Percentiles rank a stretch among this genome's conserved stretches.
Conservation (phyloP, 768 basidiomycete species). For the Boletellus ananiceps region DNA sequence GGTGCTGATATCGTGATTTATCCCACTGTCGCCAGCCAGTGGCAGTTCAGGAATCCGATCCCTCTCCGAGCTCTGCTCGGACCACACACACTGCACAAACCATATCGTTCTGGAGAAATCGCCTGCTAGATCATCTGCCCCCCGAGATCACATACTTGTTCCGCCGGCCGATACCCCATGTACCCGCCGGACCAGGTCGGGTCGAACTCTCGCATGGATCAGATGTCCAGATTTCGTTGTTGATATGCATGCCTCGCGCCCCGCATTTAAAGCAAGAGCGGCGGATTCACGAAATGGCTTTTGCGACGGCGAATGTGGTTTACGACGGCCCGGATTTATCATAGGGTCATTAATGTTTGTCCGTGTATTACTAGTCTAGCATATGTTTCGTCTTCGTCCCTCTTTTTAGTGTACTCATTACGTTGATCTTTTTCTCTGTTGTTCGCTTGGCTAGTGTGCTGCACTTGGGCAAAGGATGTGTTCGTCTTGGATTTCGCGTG, state of each 20-base stretch:
- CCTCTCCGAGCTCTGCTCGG: not conserved
- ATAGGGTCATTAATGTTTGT: slow-evolving; percentile 7
- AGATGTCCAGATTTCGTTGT: slow-evolving; percentile 24
- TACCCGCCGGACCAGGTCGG: not conserved
- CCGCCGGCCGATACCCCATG: slow-evolving; percentile 11
- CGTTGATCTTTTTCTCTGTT: slow-evolving; percentile 1
- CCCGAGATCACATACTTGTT: slow-evolving; percentile 30
- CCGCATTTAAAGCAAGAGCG: slow-evolving; percentile 1
- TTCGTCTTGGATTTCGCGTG: not conserved
- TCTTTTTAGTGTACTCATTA: slow-evolving; percentile 4
- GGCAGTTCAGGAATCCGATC: slow-evolving; percentile 12
- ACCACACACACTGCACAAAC: slow-evolving; percentile 4
- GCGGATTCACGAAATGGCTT: slow-evolving; percentile 19
- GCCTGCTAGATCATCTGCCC: slow-evolving; percentile 13
- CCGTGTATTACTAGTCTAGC: not conserved
- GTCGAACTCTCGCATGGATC: slow-evolving; percentile 15
- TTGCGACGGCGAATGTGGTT: slow-evolving; percentile 23
- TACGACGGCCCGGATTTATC: slow-evolving; percentile 12
- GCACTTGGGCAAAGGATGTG: not conserved
- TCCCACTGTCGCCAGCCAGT: slow-evolving; percentile 19
- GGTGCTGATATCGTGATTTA: slow-evolving; percentile 2
- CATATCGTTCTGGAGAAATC: slow-evolving; percentile 21
- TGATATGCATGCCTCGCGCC: slow-evolving; percentile 27
- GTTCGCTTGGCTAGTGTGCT: not conserved
- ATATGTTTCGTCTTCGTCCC: slow-evolving; percentile 11